Base-by-base conservation (phyloP, 768 basidiomycete species). In the Suillus discolor region DNA sequence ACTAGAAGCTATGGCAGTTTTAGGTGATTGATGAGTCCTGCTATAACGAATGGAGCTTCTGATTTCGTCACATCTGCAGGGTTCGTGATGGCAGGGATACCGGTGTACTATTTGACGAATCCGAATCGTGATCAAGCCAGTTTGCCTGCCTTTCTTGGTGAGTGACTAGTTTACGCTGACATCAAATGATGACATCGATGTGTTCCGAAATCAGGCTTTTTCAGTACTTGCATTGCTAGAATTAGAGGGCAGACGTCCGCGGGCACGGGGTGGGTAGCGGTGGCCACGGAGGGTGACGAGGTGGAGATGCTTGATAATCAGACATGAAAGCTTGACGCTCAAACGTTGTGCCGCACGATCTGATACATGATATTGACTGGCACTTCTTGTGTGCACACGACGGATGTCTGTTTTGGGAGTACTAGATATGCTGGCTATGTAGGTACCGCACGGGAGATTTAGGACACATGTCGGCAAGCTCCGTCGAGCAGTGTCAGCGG, bases 81-180 rank as follows among this genome's bases (percentile, higher is more conserved):
- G 4, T 96, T 96, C 70, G 87, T 96, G 16, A 80, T 88, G 42
- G 85, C 85, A 64, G 94, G 94, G 8, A 79, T 96, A 60, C 94
- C 94, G 1, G 84, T 95, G 55, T 96, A 94, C 71, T 94, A 92
- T 72, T 73, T 94, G 49, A 93, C 94, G 20, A 88, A 86, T 69
- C 79, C 94, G n/a, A 88, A 86, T 69, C 79, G 81, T 55, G 79
- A 79, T 65, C 77, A 79, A 9, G 80, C 82, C 41, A 77, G 74
- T 62, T 42, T 78, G 39, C 67, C 75, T 8, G 71, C 71, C 65
- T 62, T 76, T 38, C 49, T 71, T 41, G 51, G 86, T 86, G 68
- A 77, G 84, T 77, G 6, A 18, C 18, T 34, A 61, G 53, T 34
- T 42, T 36, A 34, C 36, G 20, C 47, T 15, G 13, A 34, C 9